Evolutionary conservation across 257 asterid genomes (phyloP).

Genomic region (Solanum lycopersicoides): DNA sequence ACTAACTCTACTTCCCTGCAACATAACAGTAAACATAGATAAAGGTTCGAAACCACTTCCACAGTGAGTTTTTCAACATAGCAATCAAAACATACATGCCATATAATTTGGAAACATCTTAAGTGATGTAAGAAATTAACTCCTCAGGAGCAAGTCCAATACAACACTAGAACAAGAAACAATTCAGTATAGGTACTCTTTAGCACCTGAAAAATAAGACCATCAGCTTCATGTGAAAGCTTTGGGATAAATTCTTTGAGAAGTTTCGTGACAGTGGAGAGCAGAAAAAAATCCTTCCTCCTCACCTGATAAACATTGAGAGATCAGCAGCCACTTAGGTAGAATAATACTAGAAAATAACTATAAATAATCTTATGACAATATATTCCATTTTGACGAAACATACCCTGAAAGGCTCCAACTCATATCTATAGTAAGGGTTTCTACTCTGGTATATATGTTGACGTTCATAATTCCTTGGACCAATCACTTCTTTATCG

Average conservation of each 20-base stretch:
- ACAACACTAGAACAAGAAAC: background rate
- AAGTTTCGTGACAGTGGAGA: conserved; percentile 81
- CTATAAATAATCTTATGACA: background rate
- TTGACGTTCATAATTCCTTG: conserved; percentile 66
- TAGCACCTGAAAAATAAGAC: conserved; percentile 92
- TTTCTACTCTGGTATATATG: conserved; percentile 52
- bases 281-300: conserved; percentile 96
- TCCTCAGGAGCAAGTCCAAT: background rate
- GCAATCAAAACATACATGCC: background rate
- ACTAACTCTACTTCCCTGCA: background rate
- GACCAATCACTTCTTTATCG: conserved; percentile 88
- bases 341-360: background rate
- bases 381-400: background rate
- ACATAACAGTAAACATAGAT: background rate
- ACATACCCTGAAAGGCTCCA: conserved; percentile 92
- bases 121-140: background rate
- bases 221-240: conserved; percentile 97
- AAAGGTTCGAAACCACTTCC: background rate
- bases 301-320: conserved; percentile 57
- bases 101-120: background rate
- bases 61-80: background rate
- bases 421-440: conserved; percentile 74
- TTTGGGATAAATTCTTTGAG: conserved; percentile 79
- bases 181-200: background rate
- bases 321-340: conserved; percentile 13